Conservation (phyloP, 2,329 filamentous ascomycete species). For the Ceratocystis albifundus region DNA sequence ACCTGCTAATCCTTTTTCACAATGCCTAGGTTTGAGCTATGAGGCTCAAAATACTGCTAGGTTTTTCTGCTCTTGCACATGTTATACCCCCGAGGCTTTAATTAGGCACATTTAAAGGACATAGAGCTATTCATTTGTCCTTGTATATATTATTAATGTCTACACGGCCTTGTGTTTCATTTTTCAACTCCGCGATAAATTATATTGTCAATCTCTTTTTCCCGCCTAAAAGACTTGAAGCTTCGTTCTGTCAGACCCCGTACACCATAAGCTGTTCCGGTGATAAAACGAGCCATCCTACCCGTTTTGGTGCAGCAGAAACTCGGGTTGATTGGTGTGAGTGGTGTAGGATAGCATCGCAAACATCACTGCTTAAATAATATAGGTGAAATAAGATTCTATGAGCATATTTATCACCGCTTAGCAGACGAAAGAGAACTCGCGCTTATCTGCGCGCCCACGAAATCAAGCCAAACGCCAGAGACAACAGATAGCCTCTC, state of each 20-base stretch:
- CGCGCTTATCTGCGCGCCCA: not conserved
- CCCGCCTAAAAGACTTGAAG: too few species aligned
- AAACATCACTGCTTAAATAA: not conserved
- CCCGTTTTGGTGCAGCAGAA: not conserved
- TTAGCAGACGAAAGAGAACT: not conserved
- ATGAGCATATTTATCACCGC: not conserved
- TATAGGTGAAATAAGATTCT: not conserved
- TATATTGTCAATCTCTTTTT: too few species aligned
- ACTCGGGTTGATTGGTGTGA: not conserved
- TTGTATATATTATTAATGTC: too few species aligned
- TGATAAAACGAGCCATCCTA: too few species aligned
- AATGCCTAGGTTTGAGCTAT: constrained; percentile 1
- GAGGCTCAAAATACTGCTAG: not conserved
- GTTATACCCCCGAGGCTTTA: not conserved
- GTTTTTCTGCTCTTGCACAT: not conserved
- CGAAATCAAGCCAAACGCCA: not conserved
- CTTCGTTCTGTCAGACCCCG: too few species aligned
- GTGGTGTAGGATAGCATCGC: not conserved
- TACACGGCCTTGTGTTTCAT: too few species aligned
- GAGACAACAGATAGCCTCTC: not conserved
- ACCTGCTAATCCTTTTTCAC: not conserved
- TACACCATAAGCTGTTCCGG: too few species aligned
- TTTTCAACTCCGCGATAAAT: too few species aligned
- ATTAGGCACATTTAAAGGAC: not conserved
- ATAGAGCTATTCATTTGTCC: not conserved